Evolutionary conservation across 2,329 filamentous ascomycete genomes (phyloP).

Genomic region (Zymoseptoria brevis): DNA sequence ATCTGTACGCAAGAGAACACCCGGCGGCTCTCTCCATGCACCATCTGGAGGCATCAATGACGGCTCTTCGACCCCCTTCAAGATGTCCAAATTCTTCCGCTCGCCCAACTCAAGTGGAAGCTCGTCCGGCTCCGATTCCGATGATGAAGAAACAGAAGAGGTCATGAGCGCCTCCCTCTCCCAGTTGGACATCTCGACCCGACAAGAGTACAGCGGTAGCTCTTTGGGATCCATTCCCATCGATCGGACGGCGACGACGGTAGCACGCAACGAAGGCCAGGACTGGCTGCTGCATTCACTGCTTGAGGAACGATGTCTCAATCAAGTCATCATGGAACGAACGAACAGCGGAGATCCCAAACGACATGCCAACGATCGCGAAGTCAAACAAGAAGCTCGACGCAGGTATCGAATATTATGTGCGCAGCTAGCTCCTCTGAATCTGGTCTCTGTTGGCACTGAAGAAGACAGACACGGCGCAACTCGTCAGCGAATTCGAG

Average conservation of each 20-base stretch:
- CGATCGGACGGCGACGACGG: conserved; percentile 2
- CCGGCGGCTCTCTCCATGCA: background rate
- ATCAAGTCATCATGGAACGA: conserved; percentile 23
- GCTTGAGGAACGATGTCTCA: conserved; percentile 37
- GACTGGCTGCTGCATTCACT: conserved; percentile 39
- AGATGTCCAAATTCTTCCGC: conserved; percentile 20
- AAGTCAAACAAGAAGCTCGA: conserved; percentile 31
- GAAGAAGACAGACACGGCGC: conserved; percentile 29
- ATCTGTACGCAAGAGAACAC: background rate
- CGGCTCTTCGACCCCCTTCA: background rate
- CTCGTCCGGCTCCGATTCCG: conserved; percentile 11
- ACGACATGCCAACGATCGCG: conserved; percentile 28
- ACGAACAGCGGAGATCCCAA: background rate
- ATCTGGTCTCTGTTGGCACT: conserved; percentile 32
- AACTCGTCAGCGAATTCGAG: conserved; percentile 31
- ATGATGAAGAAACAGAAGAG: conserved; percentile 10
- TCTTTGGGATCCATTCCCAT: conserved; percentile 6
- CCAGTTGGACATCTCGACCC: conserved; percentile 4
- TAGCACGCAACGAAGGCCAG: conserved; percentile 3
- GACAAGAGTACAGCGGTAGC: conserved; percentile 1
- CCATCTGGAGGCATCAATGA: background rate
- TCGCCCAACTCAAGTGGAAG: conserved; percentile 12
- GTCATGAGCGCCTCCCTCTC: conserved; percentile 3
- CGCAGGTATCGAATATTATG: conserved; percentile 34
- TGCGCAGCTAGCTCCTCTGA: conserved; percentile 29